Evolutionary conservation across 352 stramenopile species (phyloP).

Genomic region (Pythium guiyangense): DNA sequence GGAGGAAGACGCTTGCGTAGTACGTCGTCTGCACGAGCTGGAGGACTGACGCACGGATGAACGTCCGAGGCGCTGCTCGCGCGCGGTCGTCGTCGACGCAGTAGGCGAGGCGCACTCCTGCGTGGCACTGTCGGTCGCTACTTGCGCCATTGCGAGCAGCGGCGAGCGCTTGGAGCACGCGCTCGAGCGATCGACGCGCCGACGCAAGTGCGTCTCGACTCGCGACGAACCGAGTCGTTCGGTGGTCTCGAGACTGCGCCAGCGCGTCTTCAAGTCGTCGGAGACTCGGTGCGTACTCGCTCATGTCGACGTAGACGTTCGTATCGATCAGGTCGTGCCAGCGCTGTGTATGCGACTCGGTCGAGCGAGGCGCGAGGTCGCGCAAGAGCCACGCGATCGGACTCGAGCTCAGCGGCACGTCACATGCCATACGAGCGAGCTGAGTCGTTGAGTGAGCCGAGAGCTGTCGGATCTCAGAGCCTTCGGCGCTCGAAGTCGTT

Average conservation of each 20-base stretch:
- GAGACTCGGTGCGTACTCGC: constrained; percentile 31
- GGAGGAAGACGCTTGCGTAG: constrained; percentile 22
- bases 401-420: constrained; percentile 29
- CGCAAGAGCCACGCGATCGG: constrained; percentile 31
- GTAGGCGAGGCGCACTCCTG: too few relatives aligned
- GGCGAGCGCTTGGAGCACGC: background rate
- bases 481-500: background rate
- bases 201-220: constrained; percentile 1
- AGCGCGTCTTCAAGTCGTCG: constrained; percentile 5
- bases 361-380: background rate
- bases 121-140: too few relatives aligned
- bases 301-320: constrained; percentile 37
- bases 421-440: constrained; percentile 26
- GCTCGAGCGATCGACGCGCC: background rate
- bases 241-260: background rate
- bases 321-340: constrained; percentile 7
- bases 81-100: background rate
- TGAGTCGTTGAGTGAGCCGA: constrained; percentile 14
- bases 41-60: constrained; percentile 30
- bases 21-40: constrained; percentile 38
- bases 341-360: background rate
- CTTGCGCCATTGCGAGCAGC: background rate
- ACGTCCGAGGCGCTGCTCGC: constrained; percentile 2
- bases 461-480: constrained; percentile 24
- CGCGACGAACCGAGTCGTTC: background rate